phyloP scores from a whole-genome alignment of 192 early-diverging fungal genomes.

The Phlyctochytrium arcticum region DNA sequence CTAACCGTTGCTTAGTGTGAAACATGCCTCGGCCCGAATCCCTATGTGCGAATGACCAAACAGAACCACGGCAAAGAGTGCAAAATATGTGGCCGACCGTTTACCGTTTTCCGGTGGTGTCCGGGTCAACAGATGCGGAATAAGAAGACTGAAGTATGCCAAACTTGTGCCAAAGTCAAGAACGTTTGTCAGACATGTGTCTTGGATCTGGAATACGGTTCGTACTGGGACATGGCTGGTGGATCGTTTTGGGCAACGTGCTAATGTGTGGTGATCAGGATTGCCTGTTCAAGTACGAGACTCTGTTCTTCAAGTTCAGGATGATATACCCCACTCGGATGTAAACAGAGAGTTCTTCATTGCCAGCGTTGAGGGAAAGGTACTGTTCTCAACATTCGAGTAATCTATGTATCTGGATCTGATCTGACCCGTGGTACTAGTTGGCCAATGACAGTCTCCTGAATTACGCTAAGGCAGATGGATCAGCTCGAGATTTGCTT shows the following conservation, averaged over 20 bases:
- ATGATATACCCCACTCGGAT: slow-evolving; percentile 75
- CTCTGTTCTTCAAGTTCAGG: slow-evolving; percentile 69
- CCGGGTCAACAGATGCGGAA: slow-evolving; percentile 92
- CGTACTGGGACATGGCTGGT: neutral
- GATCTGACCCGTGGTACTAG: slow-evolving; percentile 20
- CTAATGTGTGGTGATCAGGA: slow-evolving; percentile 31
- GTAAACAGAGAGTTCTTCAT: slow-evolving; percentile 88
- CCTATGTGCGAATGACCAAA: slow-evolving; percentile 90
- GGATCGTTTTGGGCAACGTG: neutral
- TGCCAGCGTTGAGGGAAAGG: slow-evolving; percentile 65
- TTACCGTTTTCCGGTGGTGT: slow-evolving; percentile 95
- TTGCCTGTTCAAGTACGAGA: slow-evolving; percentile 94
- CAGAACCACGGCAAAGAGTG: slow-evolving; percentile 52
- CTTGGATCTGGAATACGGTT: slow-evolving; percentile 87
- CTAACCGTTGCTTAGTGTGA: slow-evolving; percentile 66
- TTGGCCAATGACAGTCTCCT: slow-evolving; percentile 55
- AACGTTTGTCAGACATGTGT: slow-evolving; percentile 98
- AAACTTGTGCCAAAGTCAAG: slow-evolving; percentile 96
- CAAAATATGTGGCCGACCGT: slow-evolving; percentile 86
- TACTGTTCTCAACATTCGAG: no score
- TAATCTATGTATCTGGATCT: neutral
- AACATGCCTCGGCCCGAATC: slow-evolving; percentile 95
- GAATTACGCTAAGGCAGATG: slow-evolving; percentile 64
- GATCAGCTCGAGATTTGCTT: slow-evolving; percentile 70
- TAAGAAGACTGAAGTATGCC: slow-evolving; percentile 98